Percentiles rank a stretch among this genome's conserved stretches.
phyloP scores from a whole-genome alignment of 805 yeast genomes.

The Metschnikowia lachancei region DNA sequence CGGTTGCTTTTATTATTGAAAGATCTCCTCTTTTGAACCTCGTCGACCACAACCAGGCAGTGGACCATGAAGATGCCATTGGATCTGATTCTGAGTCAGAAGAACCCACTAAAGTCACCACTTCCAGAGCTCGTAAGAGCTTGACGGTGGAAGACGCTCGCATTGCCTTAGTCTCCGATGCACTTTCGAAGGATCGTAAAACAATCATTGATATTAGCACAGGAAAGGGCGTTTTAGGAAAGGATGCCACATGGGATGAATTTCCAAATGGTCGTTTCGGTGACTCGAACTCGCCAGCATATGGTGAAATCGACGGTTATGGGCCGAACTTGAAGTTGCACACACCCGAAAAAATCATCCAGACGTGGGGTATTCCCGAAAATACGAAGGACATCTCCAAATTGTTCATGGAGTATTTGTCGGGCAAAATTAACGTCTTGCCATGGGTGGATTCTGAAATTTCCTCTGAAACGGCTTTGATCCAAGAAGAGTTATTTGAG shows the following conservation, averaged over 20 bases:
- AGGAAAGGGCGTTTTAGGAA: constrained; percentile 80
- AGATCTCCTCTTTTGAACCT: constrained; percentile 50
- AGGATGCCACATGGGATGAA: constrained; percentile 96
- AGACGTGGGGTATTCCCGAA: constrained; percentile 79
- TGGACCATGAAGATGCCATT: constrained; percentile 31
- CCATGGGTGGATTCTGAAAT: constrained; percentile 93
- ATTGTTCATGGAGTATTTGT: constrained; percentile 68
- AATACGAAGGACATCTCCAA: constrained; percentile 56
- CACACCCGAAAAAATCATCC: constrained; percentile 56
- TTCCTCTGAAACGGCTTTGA: constrained; percentile 85
- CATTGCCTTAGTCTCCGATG: constrained; percentile 25
- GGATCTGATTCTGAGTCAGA: constrained; percentile 41
- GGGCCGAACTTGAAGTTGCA: constrained; percentile 86
- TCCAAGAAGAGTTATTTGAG: constrained; percentile 85
- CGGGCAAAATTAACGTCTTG: constrained; percentile 68
- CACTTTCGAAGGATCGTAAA: constrained; percentile 40
- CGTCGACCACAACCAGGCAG: constrained; percentile 30
- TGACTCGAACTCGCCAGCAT: constrained; percentile 93
- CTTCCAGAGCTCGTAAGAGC: constrained; percentile 22
- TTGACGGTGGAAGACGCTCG: constrained; percentile 36
- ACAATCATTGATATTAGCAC: constrained; percentile 73
- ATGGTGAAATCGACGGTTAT: constrained; percentile 96
- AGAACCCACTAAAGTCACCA: constrained; percentile 18
- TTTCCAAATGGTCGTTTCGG: constrained; percentile 95
- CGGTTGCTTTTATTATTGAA: constrained; percentile 80